These are phyloP conservation scores for Coleophoma cylindrospora DNA, from an alignment of 2,329 filamentous ascomycete species.

Conservation along the genomic window DNA sequence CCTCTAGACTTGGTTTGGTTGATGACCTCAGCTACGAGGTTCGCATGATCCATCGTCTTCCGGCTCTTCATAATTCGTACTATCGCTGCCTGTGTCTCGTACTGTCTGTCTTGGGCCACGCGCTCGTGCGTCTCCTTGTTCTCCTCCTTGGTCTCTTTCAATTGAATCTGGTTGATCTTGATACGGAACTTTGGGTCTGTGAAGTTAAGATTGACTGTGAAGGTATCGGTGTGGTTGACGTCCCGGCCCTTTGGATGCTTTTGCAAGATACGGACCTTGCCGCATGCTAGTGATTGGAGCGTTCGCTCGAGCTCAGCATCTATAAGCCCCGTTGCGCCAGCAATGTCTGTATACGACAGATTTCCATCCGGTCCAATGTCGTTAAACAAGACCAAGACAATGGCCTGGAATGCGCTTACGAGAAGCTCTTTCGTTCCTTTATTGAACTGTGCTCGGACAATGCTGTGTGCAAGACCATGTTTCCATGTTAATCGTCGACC, in stretches of 20 bases:
- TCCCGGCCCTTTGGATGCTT: slow-evolving; percentile 86
- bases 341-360: slow-evolving; percentile 72
- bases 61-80: slow-evolving; percentile 95
- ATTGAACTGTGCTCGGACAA: slow-evolving; percentile 75
- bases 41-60: slow-evolving; percentile 80
- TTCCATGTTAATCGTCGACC: slow-evolving; percentile 88
- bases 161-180: slow-evolving; percentile 98
- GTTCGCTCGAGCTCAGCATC: slow-evolving; percentile 81
- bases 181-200: slow-evolving; percentile 78
- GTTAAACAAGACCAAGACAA: slow-evolving; percentile 90
- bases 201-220: slow-evolving; percentile 76
- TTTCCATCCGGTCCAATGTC: slow-evolving; percentile 53
- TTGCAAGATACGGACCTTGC: slow-evolving; percentile 74
- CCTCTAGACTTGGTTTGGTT: slow-evolving; percentile 83
- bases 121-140: slow-evolving; percentile 91
- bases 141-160: slow-evolving; percentile 92
- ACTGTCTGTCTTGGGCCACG: slow-evolving; percentile 83
- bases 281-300: slow-evolving; percentile 90
- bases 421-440: slow-evolving; percentile 82
- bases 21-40: slow-evolving; percentile 88
- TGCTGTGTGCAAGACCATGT: slow-evolving; percentile 85
- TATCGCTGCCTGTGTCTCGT: slow-evolving; percentile 95
- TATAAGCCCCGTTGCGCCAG: slow-evolving; percentile 66
- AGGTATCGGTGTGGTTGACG: slow-evolving; percentile 72
- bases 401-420: slow-evolving; percentile 87